Conservation (phyloP, 768 basidiomycete species). For the Trametes punicea region DNA sequence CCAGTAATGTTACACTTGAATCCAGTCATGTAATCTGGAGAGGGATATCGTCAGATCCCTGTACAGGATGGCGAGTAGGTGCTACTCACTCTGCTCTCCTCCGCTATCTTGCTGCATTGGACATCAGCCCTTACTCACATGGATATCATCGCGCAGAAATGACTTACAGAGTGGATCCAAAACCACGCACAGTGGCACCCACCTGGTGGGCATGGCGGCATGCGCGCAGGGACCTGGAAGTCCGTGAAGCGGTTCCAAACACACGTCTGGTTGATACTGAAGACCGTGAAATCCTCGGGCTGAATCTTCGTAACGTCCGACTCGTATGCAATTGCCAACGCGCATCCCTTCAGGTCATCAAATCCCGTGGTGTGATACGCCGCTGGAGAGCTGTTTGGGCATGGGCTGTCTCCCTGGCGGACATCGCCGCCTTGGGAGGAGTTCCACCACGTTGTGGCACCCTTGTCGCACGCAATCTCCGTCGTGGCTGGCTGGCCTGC, state of each 20-base stretch:
- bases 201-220: slow-evolving; percentile 65
- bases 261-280: slow-evolving; percentile 73
- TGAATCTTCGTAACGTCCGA: slow-evolving; percentile 51
- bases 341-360: slow-evolving; percentile 58
- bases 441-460: slow-evolving; percentile 54
- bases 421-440: slow-evolving; percentile 53
- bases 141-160: neutral
- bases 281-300: slow-evolving; percentile 69
- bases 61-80: too few relatives aligned
- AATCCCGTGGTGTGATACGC: slow-evolving; percentile 56
- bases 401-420: slow-evolving; percentile 49
- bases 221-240: slow-evolving; percentile 60
- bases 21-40: slow-evolving; percentile 67
- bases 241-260: slow-evolving; percentile 70
- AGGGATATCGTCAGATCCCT: neutral
- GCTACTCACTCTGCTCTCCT: slow-evolving; percentile 55
- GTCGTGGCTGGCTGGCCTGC: slow-evolving; percentile 52
- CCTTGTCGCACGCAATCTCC: slow-evolving; percentile 59
- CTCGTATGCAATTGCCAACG: slow-evolving; percentile 76
- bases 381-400: slow-evolving; percentile 43
- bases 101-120: slow-evolving; percentile 42
- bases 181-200: slow-evolving; percentile 71
- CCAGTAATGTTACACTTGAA: slow-evolving; percentile 64
- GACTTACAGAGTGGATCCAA: slow-evolving; percentile 61
- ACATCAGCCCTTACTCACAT: neutral